Evolutionary conservation across 352 stramenopile species (phyloP).

Genomic region (Globisporangium carolinianum): DNA sequence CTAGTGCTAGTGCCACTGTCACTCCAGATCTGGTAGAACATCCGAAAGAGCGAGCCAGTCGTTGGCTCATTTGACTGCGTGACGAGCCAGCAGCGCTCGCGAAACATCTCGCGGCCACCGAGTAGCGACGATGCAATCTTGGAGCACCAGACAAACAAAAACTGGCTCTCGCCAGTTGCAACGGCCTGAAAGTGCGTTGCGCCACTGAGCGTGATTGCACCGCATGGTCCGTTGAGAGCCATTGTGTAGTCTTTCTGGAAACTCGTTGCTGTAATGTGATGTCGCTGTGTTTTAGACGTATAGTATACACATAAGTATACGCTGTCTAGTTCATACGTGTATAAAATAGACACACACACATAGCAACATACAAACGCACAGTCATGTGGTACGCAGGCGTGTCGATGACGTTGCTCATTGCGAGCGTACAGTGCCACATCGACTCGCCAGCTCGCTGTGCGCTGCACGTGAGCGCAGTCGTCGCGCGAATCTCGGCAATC

Average conservation of each 20-base stretch:
- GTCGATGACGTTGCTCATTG: not conserved
- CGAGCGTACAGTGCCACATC: constrained; percentile 3
- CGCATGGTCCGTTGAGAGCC: not conserved
- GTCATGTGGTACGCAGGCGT: too few species aligned
- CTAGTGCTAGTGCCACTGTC: not conserved
- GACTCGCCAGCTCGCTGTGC: not conserved
- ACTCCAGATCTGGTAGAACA: constrained; percentile 2
- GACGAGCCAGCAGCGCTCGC: constrained; percentile 9
- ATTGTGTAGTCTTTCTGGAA: constrained; percentile 9
- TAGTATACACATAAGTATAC: too few species aligned
- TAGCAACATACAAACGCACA: too few species aligned
- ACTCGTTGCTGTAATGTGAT: constrained; percentile 5
- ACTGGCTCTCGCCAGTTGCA: not conserved
- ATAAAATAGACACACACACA: too few species aligned
- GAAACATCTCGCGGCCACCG: not conserved
- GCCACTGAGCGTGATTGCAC: too few species aligned
- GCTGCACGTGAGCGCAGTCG: not conserved
- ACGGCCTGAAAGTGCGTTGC: too few species aligned
- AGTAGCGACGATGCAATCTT: not conserved
- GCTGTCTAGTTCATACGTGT: too few species aligned
- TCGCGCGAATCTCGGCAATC: constrained; percentile 3
- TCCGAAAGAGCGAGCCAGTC: constrained; percentile 4
- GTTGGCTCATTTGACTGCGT: not conserved
- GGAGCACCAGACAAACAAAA: constrained; percentile 4
- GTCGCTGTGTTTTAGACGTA: not conserved